Evolutionary conservation across 2,329 filamentous ascomycete genomes (phyloP).

Genomic region (Bisporella sp.): DNA sequence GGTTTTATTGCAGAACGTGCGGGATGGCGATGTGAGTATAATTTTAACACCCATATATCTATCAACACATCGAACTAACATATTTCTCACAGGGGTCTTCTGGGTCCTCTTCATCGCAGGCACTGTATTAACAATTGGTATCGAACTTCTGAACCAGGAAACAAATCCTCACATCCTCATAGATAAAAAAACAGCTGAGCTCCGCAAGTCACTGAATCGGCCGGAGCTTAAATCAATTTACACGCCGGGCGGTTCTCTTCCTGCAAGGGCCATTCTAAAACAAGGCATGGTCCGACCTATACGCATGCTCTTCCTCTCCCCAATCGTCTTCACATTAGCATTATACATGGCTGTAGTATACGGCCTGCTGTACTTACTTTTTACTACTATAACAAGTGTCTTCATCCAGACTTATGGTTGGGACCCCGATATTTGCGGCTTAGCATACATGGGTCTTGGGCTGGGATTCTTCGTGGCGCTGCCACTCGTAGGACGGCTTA

Average conservation of each 20-base stretch:
- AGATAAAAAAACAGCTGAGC: constrained; percentile 31
- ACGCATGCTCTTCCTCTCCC: constrained; percentile 31
- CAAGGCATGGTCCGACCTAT: constrained; percentile 36
- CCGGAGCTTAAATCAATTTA: constrained; percentile 37
- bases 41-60: too few relatives aligned
- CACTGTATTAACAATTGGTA: constrained; percentile 22
- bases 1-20: constrained; percentile 35
- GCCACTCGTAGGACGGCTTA: constrained; percentile 32
- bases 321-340: constrained; percentile 45
- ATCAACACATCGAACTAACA: too few relatives aligned
- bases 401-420: constrained; percentile 37
- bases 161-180: constrained; percentile 44
- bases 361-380: constrained; percentile 43
- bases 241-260: constrained; percentile 15
- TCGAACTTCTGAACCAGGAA: constrained; percentile 35
- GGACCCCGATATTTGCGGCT: constrained; percentile 31
- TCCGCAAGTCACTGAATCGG: constrained; percentile 36
- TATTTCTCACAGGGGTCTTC: constrained; percentile 12
- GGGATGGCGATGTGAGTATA: constrained; percentile 32
- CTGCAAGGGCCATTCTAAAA: not conserved
- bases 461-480: constrained; percentile 33
- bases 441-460: constrained; percentile 36
- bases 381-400: constrained; percentile 42
- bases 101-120: constrained; percentile 41
- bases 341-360: constrained; percentile 70